Base-by-base conservation (phyloP, 331 rosid species). In the Malus hybrid region DNA sequence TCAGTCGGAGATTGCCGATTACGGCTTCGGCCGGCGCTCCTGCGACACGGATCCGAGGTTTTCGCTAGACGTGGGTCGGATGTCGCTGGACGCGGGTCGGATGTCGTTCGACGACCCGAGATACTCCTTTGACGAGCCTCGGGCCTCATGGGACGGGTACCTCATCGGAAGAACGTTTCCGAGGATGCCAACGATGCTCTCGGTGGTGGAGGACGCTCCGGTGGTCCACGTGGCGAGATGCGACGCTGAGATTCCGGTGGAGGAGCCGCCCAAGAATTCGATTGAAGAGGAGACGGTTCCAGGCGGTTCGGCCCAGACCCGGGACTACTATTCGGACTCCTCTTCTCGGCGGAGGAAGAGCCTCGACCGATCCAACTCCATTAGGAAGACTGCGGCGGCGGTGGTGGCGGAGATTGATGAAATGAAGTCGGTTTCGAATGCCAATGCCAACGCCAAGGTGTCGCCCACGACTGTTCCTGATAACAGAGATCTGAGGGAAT, bases 1-100 rank as follows among this genome's bases (percentile, higher is more conserved):
- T 19, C 99, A 94, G 92, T 94, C 99, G 30, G 99, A 94, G 87
- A 94, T 94, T 77, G 99, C 99, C 2, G 99, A 94, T 68, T 94
- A 94, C 28, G 99, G 99, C 29, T 92, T 84, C 20, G 99, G 97
- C 29, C 84, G 99, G 19, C 89, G 99, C 10, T 94, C 99, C 6
- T 94, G 99, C 83, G 99, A 94, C 69, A 94, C 97, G 3, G 99
- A 94, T 83, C 99, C 99, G 53, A 75, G 99, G 63, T 92, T 94
- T 79, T 94, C 98, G 20, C 98, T 93, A 2, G 98, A 93, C 46
- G 46, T 42, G 13, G 46, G 46, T 42, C 46, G 46, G 13, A 42
- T 42, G 46, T 42, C 46, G 46, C 46, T 39, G 4, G 46, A 39
- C 20, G 89, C 87, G 0, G 94, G 86, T 10, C 68, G 96, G 79